Evolutionary conservation across 768 basidiomycete species (phyloP), one percentile per base, ranked within the genome.

Genomic region (Lactarius psammicola): DNA sequence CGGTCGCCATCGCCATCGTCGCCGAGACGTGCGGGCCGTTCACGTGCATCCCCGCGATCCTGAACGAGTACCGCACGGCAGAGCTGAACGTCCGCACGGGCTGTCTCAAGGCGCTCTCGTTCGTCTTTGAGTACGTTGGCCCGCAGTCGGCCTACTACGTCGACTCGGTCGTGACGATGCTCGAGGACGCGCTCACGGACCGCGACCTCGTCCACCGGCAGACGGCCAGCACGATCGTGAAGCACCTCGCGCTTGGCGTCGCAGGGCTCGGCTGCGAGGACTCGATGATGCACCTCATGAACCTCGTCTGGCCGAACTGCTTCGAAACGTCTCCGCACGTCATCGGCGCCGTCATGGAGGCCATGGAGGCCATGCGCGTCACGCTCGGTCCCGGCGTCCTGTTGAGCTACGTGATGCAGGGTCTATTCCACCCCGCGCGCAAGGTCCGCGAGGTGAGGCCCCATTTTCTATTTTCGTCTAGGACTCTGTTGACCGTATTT

Each of bases 101-200:
- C 66, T 99, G 97, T 84, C 82, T 99, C 69, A 99, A 98, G 76
- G 96, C 97, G 1, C 82, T 99, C 23, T 95, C 97, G 1, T 99
- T 98, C 82, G 93, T 99, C 61, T 99, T 98, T 74, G 97, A 98
- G 82, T 99, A 99, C 73, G 95, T 98, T 69, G 97, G 97, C 2
- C 92, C 87, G 56, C 97, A 92, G 79, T 98, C 95, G 59, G 95
- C 87, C 18, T 97, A 96, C 79, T 99, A 98, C 75, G 90, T 89
- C 73, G 94, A 98, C 77, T 97, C 95, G 0, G 95, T 98, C 42
- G 92, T 98, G 61, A 96, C 95, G 17, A 94, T 98, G 86, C 87
- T 99, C 40, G 97, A 99, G 77, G 97, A 99, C 71, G 97, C 97
- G 7, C 83, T 98, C 51, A 98, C 97, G 31, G 97, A 99, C 75